phyloP scores from a whole-genome alignment of 352 stramenopile species.

The Peronospora farinosa region DNA sequence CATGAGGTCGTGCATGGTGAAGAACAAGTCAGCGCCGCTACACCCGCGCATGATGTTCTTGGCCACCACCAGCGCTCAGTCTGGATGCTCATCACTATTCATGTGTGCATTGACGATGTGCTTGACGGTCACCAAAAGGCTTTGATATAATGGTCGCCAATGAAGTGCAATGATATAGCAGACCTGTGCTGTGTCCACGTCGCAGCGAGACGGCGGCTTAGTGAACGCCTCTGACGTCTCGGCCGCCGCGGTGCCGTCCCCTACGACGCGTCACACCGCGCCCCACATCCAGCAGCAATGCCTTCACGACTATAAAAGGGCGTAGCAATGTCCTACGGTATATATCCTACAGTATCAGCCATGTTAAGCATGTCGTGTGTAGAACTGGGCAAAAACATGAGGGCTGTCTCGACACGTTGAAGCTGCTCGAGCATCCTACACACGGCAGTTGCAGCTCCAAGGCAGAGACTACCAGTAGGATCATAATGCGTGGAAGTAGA shows the following conservation, averaged over 20 bases:
- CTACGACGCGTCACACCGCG: constrained; percentile 34
- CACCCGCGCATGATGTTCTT: constrained; percentile 67
- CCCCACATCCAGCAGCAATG: constrained; percentile 35
- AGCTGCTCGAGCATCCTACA: constrained; percentile 4
- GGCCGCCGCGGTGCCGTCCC: constrained; percentile 30
- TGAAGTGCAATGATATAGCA: constrained; percentile 66
- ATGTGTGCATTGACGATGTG: constrained; percentile 53
- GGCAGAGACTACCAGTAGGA: constrained; percentile 4
- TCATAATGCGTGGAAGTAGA: constrained; percentile 7
- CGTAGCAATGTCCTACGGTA: background rate
- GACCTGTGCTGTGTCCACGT: constrained; percentile 62
- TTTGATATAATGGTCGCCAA: constrained; percentile 65
- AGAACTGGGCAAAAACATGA: constrained; percentile 7
- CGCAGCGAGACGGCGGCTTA: constrained; percentile 26
- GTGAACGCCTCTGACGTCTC: constrained; percentile 34
- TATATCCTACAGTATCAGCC: background rate
- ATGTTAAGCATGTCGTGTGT: background rate
- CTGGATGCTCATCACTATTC: constrained; percentile 24
- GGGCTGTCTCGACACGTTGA: constrained; percentile 3
- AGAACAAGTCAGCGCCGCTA: constrained; percentile 71
- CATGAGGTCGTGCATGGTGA: constrained; percentile 67
- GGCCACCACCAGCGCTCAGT: constrained; percentile 40
- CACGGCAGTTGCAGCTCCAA: constrained; percentile 9
- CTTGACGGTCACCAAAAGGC: constrained; percentile 69
- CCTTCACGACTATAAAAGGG: constrained; percentile 1